A percentile compares a stretch with the other conserved stretches of the same genome.
phyloP scores from a whole-genome alignment of 1,284 basidiomycete species.

The Apiotrichum montevideense region DNA sequence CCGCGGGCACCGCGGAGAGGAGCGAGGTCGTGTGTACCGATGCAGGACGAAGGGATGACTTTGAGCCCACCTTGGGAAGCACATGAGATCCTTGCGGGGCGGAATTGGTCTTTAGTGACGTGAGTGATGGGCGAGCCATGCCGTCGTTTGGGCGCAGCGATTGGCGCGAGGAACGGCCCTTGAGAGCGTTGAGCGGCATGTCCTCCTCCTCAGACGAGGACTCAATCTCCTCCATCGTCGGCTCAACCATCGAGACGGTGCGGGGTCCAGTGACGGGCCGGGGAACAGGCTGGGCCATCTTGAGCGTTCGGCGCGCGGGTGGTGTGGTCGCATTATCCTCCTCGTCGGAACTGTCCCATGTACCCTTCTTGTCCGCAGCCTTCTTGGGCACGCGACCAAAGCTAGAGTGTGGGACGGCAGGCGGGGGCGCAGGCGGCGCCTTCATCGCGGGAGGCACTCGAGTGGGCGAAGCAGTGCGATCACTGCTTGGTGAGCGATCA shows the following conservation, averaged over 20 bases:
- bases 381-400: slow-evolving; percentile 12
- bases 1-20: background rate
- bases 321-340: slow-evolving; percentile 8
- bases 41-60: background rate
- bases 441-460: slow-evolving; percentile 9
- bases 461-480: slow-evolving; percentile 14
- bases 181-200: slow-evolving; percentile 3
- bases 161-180: slow-evolving; percentile 2
- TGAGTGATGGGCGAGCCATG: background rate
- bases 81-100: background rate
- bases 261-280: background rate
- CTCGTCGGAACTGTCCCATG: slow-evolving; percentile 20
- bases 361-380: background rate
- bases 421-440: slow-evolving; percentile 5
- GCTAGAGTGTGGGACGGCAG: slow-evolving; percentile 14
- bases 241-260: background rate
- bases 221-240: background rate
- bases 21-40: background rate
- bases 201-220: slow-evolving; percentile 2
- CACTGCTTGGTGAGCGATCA: slow-evolving; percentile 4
- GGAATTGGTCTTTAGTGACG: background rate
- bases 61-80: background rate
- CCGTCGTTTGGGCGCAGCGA: background rate
- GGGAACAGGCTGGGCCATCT: slow-evolving; percentile 2
- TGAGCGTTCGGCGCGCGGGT: background rate